Evolutionary conservation across 2,329 filamentous ascomycete genomes (phyloP), one percentile per base, ranked within the genome.

Genomic region (Penicillium sp.): DNA sequence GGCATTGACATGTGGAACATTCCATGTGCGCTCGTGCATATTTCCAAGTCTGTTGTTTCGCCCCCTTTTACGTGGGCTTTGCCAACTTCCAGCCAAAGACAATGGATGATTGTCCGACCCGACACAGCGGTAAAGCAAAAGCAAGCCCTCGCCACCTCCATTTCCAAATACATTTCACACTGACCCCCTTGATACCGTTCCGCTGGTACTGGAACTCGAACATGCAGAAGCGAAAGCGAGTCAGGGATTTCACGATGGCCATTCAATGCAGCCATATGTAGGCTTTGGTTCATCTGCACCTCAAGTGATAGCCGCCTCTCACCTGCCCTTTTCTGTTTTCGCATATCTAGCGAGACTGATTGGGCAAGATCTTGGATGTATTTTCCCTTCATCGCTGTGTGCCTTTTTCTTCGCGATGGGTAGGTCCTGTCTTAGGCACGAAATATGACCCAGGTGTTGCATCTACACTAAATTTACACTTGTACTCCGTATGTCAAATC

Each of bases 121-220:
- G 40, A 8, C 8, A 24, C 50, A 53, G 34, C 29, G 50, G 34
- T 21, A 53, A 53, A 48, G 22, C 45, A 31, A 49, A 21, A 31
- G 29, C 21, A 39, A 29, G 41, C 51, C 46, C 43, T 46, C 36
- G 43, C 50, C 38, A 48, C 32, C 24, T 24, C 9, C 34, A 7
- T 18, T 27, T 1, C 11, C 43, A 41, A n/a, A 14, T 24, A 18
- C 6, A 24, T 43, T 27, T 18, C 9, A 13, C 11, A n/a, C 6
- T 5, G n/a, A 36, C 9, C 24, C 50, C 38, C 24, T 41, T 39
- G 6, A n/a, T 36, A 45, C 50, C 41, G 16, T 32, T 10, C 46
- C n/a, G 6, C 36, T 44, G 34, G 46, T 36, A 27, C 13, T 27
- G 7, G 13, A 39, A 46, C 13, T 13, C 32, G 32, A 11, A 46